phyloP scores from a whole-genome alignment of 1,139 yeast species.

The Hansenula lynferdii region DNA sequence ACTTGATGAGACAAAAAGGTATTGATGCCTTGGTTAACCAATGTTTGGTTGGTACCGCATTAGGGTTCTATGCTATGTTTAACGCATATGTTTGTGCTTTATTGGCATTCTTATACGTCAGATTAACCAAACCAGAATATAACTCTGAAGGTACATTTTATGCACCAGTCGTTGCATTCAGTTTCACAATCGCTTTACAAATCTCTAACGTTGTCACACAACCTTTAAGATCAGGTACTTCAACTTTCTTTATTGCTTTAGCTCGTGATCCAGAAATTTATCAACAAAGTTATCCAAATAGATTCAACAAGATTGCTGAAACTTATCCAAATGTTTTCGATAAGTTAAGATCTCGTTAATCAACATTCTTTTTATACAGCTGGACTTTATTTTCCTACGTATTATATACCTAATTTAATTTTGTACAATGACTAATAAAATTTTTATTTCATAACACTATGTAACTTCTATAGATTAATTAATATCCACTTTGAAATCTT shows the following conservation, averaged over 20 bases:
- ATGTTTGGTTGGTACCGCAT: conserved; percentile 71
- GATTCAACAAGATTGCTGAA: conserved; percentile 65
- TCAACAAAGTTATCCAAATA: conserved; percentile 69
- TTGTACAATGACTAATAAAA: no score
- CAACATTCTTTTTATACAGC: no score
- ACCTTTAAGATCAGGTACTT: conserved; percentile 74
- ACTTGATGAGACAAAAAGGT: conserved; percentile 73
- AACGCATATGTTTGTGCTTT: conserved; percentile 68
- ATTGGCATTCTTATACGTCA: conserved; percentile 65
- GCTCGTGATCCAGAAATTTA: conserved; percentile 87
- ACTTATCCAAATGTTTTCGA: conserved; percentile 74
- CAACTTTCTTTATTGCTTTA: conserved; percentile 82
- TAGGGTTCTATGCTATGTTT: conserved; percentile 66
- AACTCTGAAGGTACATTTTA: conserved; percentile 62
- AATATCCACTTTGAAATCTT: conserved; percentile 26
- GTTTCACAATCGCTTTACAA: conserved; percentile 74
- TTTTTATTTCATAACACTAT: no score
- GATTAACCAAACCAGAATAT: conserved; percentile 68
- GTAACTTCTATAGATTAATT: no score
- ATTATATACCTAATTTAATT: not conserved
- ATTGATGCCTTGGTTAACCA: conserved; percentile 85
- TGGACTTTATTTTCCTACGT: not conserved
- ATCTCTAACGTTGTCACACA: conserved; percentile 68
- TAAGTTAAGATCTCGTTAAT: conserved; percentile 32
- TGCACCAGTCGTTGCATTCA: conserved; percentile 74